Base-by-base conservation (phyloP, 1,284 basidiomycete genomes). In the Hypsizygus ulmarius region DNA sequence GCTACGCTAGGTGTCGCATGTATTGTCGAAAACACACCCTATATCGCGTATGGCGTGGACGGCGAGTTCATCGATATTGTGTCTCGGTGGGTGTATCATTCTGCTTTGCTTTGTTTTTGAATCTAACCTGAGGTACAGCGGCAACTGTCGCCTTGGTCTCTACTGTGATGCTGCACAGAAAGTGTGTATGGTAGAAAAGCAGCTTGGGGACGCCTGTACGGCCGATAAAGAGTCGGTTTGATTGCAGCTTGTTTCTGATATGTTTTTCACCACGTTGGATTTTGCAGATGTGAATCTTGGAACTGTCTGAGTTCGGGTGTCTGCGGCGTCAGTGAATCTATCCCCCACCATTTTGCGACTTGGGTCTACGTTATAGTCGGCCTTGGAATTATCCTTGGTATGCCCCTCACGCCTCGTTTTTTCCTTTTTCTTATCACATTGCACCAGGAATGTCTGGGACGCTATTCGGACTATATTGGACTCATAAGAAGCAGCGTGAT, bases 331-430 rank as follows among this genome's bases (percentile, higher is more conserved):
- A 69, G 78, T 18, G 76, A 83, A 7, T 77, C 85, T 43, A 70
- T 77, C 4, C 81, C 87, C n/a, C 74, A 77, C 36, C 75, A 85
- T 48, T 79, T 90, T 37, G 72, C 76, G 3, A 62, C 68, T 11
- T 90, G 81, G 78, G 82, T 90, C 3, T 92, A 91, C 62, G 70
- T 79, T 19, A 62, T 90, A 29, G 83, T 91, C n/a, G 85, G 73
- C 3, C 56, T 90, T 19, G 81, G 82, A 43, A 90, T 92, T 51
- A 69, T 89, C 42, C 79, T 77, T 50, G 79, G 87, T 89, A 52
- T 33, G 39, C 7, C 34, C 29, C 28, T 25, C n/a, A 33, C 32
- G 5, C 15, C 15, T 35, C 15, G 15, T 39, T 38, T 14, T 11
- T 15, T 29, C 38, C 33, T 28, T 15, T 32, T 11, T 14, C 3